Evolutionary conservation across 129 eudicot species (phyloP).

Genomic region (Flaveria brownii): DNA sequence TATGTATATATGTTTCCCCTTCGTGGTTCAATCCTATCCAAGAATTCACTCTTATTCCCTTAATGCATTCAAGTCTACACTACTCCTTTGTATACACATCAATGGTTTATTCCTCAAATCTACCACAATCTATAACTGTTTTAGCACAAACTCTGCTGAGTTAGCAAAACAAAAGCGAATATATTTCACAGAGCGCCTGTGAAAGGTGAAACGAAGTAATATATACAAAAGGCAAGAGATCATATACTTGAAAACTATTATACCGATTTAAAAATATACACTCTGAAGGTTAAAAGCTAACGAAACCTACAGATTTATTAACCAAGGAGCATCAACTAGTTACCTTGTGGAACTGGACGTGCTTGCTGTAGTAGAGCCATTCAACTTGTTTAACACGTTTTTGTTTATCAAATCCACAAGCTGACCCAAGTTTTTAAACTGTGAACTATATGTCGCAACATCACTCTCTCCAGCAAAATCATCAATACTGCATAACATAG

Average conservation of each 20-base stretch:
- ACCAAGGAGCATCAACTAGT: background rate
- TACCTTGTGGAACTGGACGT: slow-evolving; percentile 51
- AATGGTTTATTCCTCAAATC: background rate
- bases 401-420: slow-evolving; percentile 55
- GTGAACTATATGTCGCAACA: slow-evolving; percentile 56
- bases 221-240: background rate
- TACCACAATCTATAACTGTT: background rate
- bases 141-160: background rate
- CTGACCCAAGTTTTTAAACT: slow-evolving; percentile 68
- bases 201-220: background rate
- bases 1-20: background rate
- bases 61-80: background rate
- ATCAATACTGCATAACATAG: slow-evolving; percentile 47
- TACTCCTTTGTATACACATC: background rate
- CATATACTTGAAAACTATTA: background rate
- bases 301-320: background rate
- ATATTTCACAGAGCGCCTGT: background rate
- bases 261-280: background rate
- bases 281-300: background rate
- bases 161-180: background rate
- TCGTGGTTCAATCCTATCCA: background rate
- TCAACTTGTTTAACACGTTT: slow-evolving; percentile 45
- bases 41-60: background rate
- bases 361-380: slow-evolving; percentile 40
- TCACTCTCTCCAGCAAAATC: slow-evolving; percentile 57